Percentiles rank a stretch among this genome's conserved stretches.
These are phyloP conservation scores for Calocybe cyanea DNA, from an alignment of 768 basidiomycete species.

Conservation along the genomic window DNA sequence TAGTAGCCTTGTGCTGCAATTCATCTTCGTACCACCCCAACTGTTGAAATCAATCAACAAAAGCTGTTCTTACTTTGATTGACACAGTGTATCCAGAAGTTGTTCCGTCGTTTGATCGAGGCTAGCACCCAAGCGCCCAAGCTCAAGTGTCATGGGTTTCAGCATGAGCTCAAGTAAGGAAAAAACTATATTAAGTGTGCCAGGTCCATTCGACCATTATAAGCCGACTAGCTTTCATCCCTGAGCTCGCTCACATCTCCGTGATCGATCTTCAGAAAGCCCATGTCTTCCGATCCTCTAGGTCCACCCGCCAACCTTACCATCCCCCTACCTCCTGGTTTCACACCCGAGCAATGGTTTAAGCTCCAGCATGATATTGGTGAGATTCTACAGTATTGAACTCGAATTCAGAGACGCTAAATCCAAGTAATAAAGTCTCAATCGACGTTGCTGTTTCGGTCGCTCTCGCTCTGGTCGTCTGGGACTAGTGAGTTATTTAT, in stretches of 20 bases:
- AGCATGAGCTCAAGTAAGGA: background rate
- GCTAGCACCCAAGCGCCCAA: background rate
- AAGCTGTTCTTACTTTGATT: too few relatives aligned
- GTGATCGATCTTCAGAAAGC: background rate
- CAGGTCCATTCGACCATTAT: background rate
- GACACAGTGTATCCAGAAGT: too few relatives aligned
- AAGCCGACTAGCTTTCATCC: background rate
- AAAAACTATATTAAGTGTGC: background rate
- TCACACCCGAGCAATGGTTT: background rate
- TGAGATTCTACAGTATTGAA: background rate
- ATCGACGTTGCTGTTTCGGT: slow-evolving; percentile 7
- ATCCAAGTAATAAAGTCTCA: background rate
- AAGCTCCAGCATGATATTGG: background rate
- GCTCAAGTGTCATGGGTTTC: background rate
- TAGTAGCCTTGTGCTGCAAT: too few relatives aligned
- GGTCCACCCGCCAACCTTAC: background rate
- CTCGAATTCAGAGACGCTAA: background rate
- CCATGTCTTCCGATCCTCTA: background rate
- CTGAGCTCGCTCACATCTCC: background rate
- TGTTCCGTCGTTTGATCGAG: too few relatives aligned
- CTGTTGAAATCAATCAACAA: too few relatives aligned
- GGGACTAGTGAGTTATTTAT: slow-evolving; percentile 14
- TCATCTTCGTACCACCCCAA: too few relatives aligned
- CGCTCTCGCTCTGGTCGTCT: slow-evolving; percentile 12
- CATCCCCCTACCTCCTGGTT: slow-evolving; percentile 1